Conservation (phyloP, 352 stramenopile genomes). For the Globisporangium irregulare region DNA sequence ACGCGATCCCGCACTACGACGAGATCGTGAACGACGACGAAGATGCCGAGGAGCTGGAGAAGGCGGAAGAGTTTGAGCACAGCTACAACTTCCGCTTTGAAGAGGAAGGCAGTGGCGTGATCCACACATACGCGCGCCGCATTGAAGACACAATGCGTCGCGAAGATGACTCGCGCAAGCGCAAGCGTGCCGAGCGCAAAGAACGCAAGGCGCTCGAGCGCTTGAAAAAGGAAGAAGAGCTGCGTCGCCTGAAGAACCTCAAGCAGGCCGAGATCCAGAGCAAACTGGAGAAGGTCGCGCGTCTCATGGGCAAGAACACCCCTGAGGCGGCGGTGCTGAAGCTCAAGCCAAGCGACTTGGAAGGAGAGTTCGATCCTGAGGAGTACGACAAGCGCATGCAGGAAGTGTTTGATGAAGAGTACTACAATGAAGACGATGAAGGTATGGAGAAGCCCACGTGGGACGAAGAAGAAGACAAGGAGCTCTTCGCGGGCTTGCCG, state of each 20-base stretch:
- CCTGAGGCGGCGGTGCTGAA: conserved; percentile 51
- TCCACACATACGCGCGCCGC: conserved; percentile 80
- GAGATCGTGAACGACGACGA: conserved; percentile 89
- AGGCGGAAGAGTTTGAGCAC: conserved; percentile 96
- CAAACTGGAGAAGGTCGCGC: conserved; percentile 91
- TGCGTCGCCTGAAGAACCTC: conserved; percentile 97
- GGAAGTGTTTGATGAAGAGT: conserved; percentile 97
- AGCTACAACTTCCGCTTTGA: conserved; percentile 99
- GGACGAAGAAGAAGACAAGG: conserved; percentile 83
- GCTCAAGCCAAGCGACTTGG: conserved; percentile 66
- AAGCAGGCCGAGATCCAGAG: conserved; percentile 95
- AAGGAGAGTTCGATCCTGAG: conserved; percentile 96
- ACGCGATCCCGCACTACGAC: conserved; percentile 63
- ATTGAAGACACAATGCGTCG: conserved; percentile 92
- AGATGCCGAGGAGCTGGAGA: conserved; percentile 91
- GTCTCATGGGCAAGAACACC: conserved; percentile 69
- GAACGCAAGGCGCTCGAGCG: conserved; percentile 95
- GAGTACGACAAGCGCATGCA: conserved; percentile 97
- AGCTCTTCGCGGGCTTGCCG: conserved; percentile 72
- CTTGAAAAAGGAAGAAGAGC: conserved; percentile 96
- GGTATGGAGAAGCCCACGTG: conserved; percentile 76
- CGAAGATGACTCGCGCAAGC: conserved; percentile 95
- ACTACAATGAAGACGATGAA: conserved; percentile 90
- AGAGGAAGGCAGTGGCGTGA: conserved; percentile 88
- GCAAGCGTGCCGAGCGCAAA: conserved; percentile 92